Evolutionary conservation across 2,329 filamentous ascomycete genomes (phyloP).

Genomic region (Cytospora mali): DNA sequence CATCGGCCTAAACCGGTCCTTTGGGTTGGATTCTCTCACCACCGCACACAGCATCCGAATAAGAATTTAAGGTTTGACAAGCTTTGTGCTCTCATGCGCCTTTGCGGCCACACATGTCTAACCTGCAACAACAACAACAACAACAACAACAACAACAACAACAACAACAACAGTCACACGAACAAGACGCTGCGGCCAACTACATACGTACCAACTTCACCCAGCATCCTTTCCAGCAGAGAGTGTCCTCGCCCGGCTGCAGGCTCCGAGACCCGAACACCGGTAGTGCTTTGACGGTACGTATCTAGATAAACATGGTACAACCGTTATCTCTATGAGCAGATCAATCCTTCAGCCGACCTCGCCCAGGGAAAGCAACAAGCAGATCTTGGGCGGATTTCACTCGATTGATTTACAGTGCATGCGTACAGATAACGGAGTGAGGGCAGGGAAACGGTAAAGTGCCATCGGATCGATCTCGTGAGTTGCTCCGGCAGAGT

Average conservation of each 20-base stretch:
- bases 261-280: background rate
- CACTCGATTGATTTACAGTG: background rate
- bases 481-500: background rate
- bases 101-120: background rate
- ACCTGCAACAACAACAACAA: background rate
- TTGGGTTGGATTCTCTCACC: background rate
- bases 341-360: background rate
- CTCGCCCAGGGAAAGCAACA: background rate
- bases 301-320: background rate
- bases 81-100: background rate
- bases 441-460: background rate
- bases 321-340: background rate
- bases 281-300: background rate
- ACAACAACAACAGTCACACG: too few species aligned
- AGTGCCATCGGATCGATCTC: background rate
- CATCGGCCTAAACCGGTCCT: background rate
- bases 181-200: background rate
- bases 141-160: too few species aligned
- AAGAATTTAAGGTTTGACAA: background rate
- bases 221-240: too few species aligned
- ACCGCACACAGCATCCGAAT: background rate
- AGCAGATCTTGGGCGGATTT: background rate
- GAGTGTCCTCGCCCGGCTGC: background rate
- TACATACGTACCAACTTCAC: too few species aligned
- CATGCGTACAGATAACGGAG: background rate